These are phyloP conservation scores for Hyphopichia burtonii DNA, from an alignment of 1,139 yeast genomes.

Conservation along the genomic window DNA sequence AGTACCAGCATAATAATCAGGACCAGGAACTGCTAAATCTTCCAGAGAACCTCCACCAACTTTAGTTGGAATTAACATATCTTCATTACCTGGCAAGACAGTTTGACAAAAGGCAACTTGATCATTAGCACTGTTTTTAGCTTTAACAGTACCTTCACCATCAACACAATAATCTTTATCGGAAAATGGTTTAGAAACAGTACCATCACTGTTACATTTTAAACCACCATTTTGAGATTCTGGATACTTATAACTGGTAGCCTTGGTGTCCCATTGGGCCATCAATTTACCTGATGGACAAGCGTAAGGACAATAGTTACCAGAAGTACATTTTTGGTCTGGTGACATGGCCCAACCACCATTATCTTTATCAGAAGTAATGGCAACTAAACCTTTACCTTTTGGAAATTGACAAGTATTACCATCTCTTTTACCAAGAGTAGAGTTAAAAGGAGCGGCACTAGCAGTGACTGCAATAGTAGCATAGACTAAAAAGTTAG, in stretches of 20 bases:
- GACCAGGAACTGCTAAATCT: slow-evolving; percentile 79
- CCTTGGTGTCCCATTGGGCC: slow-evolving; percentile 73
- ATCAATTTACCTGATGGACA: slow-evolving; percentile 81
- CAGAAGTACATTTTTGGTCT: slow-evolving; percentile 71
- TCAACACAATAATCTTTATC: slow-evolving; percentile 65
- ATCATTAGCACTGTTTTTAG: slow-evolving; percentile 48
- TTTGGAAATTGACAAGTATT: slow-evolving; percentile 66
- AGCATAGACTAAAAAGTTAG: slow-evolving; percentile 13
- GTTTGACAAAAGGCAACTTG: slow-evolving; percentile 88
- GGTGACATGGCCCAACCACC: slow-evolving; percentile 90
- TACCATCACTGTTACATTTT: slow-evolving; percentile 70
- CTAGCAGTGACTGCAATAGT: slow-evolving; percentile 18
- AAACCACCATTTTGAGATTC: slow-evolving; percentile 80
- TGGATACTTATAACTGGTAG: slow-evolving; percentile 62
- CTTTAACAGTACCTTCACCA: slow-evolving; percentile 72
- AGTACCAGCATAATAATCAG: slow-evolving; percentile 69
- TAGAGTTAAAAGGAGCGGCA: slow-evolving; percentile 25
- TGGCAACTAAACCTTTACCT: slow-evolving; percentile 62
- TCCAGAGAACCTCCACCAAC: slow-evolving; percentile 47
- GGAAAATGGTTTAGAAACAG: slow-evolving; percentile 60
- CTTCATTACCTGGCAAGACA: slow-evolving; percentile 90
- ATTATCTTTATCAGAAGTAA: slow-evolving; percentile 55
- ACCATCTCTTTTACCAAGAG: slow-evolving; percentile 18
- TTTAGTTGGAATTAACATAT: slow-evolving; percentile 84
- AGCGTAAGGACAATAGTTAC: slow-evolving; percentile 84